Conservation (phyloP, 2,329 filamentous ascomycete species). For the Epichloe scottii region DNA sequence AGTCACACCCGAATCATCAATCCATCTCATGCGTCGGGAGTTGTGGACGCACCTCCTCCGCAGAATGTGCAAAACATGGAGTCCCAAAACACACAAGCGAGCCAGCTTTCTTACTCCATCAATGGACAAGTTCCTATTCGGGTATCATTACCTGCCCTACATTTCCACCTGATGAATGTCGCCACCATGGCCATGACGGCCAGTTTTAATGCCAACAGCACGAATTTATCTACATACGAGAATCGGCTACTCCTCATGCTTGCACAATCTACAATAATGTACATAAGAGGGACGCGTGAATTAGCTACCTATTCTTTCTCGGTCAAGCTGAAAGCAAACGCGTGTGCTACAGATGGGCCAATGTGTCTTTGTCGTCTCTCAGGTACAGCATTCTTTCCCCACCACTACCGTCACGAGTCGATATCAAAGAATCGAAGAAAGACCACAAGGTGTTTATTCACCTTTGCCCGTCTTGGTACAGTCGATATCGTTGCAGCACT, state of each 20-base stretch:
- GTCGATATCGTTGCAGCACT: constrained; percentile 8
- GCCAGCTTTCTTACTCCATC: not conserved
- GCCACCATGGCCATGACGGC: not conserved
- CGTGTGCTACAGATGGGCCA: too few relatives aligned
- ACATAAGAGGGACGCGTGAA: not conserved
- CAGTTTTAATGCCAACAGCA: not conserved
- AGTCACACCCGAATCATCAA: too few relatives aligned
- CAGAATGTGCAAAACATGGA: not conserved
- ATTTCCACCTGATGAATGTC: not conserved
- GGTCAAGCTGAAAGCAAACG: too few relatives aligned
- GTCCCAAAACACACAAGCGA: not conserved
- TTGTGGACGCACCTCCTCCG: too few relatives aligned
- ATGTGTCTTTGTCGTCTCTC: not conserved
- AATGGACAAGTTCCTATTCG: not conserved
- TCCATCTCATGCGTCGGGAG: too few relatives aligned
- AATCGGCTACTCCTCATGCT: not conserved
- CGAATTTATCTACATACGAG: not conserved
- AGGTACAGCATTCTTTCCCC: too few relatives aligned
- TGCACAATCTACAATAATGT: not conserved
- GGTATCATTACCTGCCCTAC: not conserved
- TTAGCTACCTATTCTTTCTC: not conserved
- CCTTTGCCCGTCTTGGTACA: constrained; percentile 3
- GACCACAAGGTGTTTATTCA: not conserved
- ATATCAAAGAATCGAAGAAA: too few relatives aligned
- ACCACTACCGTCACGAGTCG: too few relatives aligned